Conservation (phyloP, 768 basidiomycete genomes). For the Podaxis pistillaris region DNA sequence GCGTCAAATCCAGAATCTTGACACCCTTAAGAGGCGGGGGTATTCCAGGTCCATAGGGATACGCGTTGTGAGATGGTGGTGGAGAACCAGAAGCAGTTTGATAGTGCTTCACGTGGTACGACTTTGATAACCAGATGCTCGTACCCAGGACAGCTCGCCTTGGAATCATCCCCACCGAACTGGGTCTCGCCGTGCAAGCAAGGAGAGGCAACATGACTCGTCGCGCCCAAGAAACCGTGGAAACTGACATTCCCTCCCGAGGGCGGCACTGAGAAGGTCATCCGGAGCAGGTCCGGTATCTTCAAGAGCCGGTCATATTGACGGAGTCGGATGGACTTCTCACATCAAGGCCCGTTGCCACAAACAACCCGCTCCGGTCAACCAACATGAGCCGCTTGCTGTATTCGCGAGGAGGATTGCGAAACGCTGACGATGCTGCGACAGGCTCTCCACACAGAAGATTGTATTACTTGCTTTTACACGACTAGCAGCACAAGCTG, state of each 20-base stretch:
- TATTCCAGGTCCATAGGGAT: constrained; percentile 50
- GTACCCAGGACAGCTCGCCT: background rate
- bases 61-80: constrained; percentile 14
- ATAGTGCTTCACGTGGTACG: constrained; percentile 5
- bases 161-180: background rate
- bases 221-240: constrained; percentile 4
- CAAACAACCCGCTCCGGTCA: background rate
- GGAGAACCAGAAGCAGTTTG: constrained; percentile 6
- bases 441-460: background rate
- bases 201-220: constrained; percentile 2
- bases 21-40: constrained; percentile 79
- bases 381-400: background rate
- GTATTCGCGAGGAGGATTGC: background rate
- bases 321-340: background rate
- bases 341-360: background rate
- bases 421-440: background rate
- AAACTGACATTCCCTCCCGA: background rate
- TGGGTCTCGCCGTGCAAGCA: background rate
- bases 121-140: background rate
- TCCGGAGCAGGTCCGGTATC: background rate
- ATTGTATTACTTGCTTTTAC: background rate
- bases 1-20: constrained; percentile 83
- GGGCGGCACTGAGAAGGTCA: background rate
- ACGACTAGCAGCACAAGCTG: background rate
- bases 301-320: background rate